Base-by-base conservation (phyloP, 768 basidiomycete genomes). In the Clavulina sp. region DNA sequence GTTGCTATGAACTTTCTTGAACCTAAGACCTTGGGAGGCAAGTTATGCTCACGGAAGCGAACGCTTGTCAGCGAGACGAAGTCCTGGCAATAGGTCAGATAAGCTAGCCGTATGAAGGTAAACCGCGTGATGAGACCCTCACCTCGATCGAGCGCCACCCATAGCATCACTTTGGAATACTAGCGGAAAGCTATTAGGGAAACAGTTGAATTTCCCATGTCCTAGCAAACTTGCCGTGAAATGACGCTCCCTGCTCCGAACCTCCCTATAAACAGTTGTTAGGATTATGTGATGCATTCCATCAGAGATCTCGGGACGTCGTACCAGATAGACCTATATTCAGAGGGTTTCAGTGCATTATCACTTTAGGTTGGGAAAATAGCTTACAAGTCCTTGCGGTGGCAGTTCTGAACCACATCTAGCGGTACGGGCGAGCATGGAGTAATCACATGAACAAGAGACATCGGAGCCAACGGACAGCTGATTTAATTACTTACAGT, bases 71-170 rank as follows among this genome's bases (percentile, higher is more conserved):
- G 91, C 87, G 23, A 99, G 73, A 6, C 93, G 84, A 4, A 97
- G 71, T 4, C 83, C 79, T 80, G 51, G 3, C 5, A 31, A 41
- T n/a, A 29, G 52, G 6, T 24, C 52, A 43, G 6, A 54, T 43
- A 19, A 21, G 38, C 19, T 29, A 16, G 16, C 33, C 47, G 18
- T 44, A 41, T 24, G 44, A 40, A 40, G 7, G 21, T 16, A 9
- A 23, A 19, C 13, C 49, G 18, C 2, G 43, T 16, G 24, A 26
- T 7, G 7, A 9, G 9, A 6, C 5, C 50, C 60, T 24, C 57
- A 70, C 91, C 92, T 70, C 93, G 72, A 59, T 97, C 92, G 51
- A 96, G 77, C 0, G 92, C 92, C 44, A 96, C 92, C 92, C 87
- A 92, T 60, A 92, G 73, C 88, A 93, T 93, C 41, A 92, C 72